Evolutionary conservation across 164 flowering plant species (phyloP).

Genomic region (Berberis thunbergii): DNA sequence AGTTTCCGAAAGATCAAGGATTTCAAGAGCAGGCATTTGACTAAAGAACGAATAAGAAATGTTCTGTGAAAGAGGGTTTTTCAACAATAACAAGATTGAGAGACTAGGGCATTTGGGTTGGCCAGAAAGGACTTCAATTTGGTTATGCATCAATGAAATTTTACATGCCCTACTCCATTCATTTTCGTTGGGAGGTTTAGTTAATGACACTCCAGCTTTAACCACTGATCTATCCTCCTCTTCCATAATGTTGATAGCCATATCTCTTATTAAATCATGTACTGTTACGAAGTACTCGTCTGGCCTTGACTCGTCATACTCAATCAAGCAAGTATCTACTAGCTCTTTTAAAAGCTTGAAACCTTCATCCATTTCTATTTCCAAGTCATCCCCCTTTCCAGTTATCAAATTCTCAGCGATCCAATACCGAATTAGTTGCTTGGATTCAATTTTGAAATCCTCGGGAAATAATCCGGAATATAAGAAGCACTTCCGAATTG

Average conservation of each 20-base stretch:
- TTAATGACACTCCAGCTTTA: not conserved
- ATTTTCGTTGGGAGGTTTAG: not conserved
- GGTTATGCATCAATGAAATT: not conserved
- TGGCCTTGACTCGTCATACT: too few species aligned
- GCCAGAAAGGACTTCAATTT: not conserved
- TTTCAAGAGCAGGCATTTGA: not conserved
- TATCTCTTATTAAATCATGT: not conserved
- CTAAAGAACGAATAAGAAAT: not conserved
- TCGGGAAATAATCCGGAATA: too few species aligned
- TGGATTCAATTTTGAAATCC: too few species aligned
- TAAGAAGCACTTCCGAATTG: too few species aligned
- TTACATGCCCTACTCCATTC: not conserved
- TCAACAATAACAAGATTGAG: not conserved
- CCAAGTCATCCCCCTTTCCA: too few species aligned
- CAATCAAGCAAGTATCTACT: too few species aligned
- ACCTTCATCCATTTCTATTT: too few species aligned
- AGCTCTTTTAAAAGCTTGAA: too few species aligned
- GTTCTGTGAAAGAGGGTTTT: not conserved
- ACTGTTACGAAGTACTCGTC: not conserved
- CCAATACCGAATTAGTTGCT: too few species aligned
- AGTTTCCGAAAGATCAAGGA: not conserved
- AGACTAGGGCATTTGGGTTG: not conserved
- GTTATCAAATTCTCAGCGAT: too few species aligned
- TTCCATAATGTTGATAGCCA: not conserved
- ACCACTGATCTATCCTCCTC: not conserved